phyloP scores from a whole-genome alignment of 2,329 filamentous ascomycete genomes.

The Nothophoma quercina region DNA sequence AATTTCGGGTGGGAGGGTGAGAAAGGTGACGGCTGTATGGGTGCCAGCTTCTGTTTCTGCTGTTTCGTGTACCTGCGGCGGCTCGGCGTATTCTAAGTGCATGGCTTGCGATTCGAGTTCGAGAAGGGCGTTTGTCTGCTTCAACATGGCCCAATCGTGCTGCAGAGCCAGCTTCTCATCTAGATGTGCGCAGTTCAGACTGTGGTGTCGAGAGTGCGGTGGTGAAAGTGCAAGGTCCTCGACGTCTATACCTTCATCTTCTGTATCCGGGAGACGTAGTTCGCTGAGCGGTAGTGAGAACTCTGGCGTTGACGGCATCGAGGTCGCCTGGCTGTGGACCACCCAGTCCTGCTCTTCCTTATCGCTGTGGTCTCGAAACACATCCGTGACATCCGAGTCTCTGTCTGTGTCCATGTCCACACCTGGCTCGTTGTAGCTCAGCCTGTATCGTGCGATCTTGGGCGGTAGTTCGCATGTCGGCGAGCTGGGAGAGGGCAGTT shows the following conservation, averaged over 20 bases:
- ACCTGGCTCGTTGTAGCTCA: constrained; percentile 29
- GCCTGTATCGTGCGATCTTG: constrained; percentile 42
- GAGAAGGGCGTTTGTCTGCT: constrained; percentile 16
- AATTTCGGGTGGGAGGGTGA: constrained; percentile 48
- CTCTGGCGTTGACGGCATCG: constrained; percentile 32
- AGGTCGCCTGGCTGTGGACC: constrained; percentile 27
- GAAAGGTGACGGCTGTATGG: constrained; percentile 35
- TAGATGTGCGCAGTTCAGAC: constrained; percentile 25
- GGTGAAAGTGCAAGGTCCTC: constrained; percentile 42
- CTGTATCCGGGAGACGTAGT: constrained; percentile 32
- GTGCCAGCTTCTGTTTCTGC: neutral
- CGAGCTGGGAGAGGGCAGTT: constrained; percentile 47
- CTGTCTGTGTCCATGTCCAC: constrained; percentile 32
- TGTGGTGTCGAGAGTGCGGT: constrained; percentile 31
- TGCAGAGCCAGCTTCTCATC: constrained; percentile 26
- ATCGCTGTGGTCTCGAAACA: constrained; percentile 25
- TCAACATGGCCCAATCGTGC: constrained; percentile 31
- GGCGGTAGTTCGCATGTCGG: constrained; percentile 44
- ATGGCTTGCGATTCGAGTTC: constrained; percentile 22
- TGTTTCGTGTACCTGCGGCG: neutral
- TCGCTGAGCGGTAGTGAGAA: constrained; percentile 26
- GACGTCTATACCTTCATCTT: constrained; percentile 35
- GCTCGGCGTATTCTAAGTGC: constrained; percentile 16
- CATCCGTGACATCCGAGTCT: constrained; percentile 29
- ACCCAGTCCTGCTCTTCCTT: constrained; percentile 28